These are phyloP conservation scores for Cinnamomum micranthum DNA, from an alignment of 164 flowering plant genomes.

Conservation along the genomic window DNA sequence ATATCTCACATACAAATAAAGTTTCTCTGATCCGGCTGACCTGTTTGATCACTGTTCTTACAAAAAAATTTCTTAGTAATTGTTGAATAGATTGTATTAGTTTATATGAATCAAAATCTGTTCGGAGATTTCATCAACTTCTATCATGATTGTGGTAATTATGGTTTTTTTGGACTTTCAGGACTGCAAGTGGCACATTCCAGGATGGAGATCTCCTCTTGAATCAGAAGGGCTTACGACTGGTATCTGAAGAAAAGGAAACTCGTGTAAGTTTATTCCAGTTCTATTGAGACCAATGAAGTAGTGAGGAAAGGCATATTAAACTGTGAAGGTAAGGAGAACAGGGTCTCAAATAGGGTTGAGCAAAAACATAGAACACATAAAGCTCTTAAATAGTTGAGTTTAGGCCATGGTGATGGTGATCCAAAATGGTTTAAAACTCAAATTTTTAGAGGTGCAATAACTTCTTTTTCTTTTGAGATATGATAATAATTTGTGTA, in stretches of 20 bases:
- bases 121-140: not conserved
- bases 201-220: constrained; percentile 93
- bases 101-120: not conserved
- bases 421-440: no score
- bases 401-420: no score
- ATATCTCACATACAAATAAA: not conserved
- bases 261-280: constrained; percentile 41
- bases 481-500: no score
- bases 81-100: not conserved
- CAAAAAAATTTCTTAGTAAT: not conserved
- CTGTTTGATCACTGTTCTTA: not conserved
- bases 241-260: constrained; percentile 70
- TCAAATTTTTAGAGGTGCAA: no score
- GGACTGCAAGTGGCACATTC: constrained; percentile 98
- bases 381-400: no score
- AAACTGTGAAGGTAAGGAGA: no score
- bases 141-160: not conserved
- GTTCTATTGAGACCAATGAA: not conserved
- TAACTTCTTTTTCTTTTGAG: no score
- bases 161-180: constrained; percentile 18
- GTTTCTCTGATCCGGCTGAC: not conserved
- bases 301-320: no score
- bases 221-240: constrained; percentile 82
- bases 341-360: no score
- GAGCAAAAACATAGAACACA: no score